Evolutionary conservation across 129 eudicot genomes (phyloP), one percentile per base, ranked within the genome.

Genomic region (Helianthus tuberosus): DNA sequence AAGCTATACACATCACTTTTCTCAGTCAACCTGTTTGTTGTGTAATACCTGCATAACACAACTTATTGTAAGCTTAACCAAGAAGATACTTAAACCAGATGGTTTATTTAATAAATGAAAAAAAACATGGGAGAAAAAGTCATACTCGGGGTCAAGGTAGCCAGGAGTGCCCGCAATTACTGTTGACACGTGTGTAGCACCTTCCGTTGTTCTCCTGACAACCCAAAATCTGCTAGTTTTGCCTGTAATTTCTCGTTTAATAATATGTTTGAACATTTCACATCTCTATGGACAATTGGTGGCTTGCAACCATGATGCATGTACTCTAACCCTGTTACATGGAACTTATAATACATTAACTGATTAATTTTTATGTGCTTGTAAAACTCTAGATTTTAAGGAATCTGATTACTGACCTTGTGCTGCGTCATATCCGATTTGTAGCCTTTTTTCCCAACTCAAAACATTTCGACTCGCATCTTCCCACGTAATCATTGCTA

Each of bases 151-250:
- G 75, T 84, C 88, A 23, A 84, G 82, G 61, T 84, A 72, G 0
- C 68, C 77, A 9, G 47, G 68, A 47, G 77, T 72, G 48, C 77
- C 68, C 8, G 68, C 77, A 59, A 84, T 55, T 32, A 44, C 66
- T 20, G 88, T 71, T 73, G 77, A 76, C 5, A 80, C 59, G 20
- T 66, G 76, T 5, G 77, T 66, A 9, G 43, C 83, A 58, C 74
- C 82, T 74, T 84, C 89, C 0, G 49, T 17, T 11, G 78, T 15
- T 72, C 75, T 78, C 66, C 80, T 1, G 86, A 83, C 46, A 85
- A 11, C 66, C 93, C 88, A 50, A 85, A 88, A 74, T 87, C 89
- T 14, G 87, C 83, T 46, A 87, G 41, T 71, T 87, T 84, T 41
- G 87, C 87, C 53, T 84, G 68, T 7, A 62, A 7, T 0, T n/a